Evolutionary conservation across 1,139 yeast species (phyloP), one percentile per base, ranked within the genome.

Genomic region (Geotrichum carabidarum): DNA sequence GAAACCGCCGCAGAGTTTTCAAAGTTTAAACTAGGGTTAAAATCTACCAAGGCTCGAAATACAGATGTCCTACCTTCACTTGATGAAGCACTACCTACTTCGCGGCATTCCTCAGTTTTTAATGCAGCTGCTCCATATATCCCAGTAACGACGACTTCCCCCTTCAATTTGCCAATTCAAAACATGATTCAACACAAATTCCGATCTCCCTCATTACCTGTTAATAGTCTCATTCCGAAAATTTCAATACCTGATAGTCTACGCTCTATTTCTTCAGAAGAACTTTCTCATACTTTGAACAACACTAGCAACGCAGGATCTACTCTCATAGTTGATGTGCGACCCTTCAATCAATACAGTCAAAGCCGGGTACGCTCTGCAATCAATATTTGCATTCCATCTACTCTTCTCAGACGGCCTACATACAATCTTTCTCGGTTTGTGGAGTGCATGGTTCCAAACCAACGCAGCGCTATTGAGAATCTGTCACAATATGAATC

Each of bases 321-420:
- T 9, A 42, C 30, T 12, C 40, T 48, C 14, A 22, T 84, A 4
- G 71, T 87, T n/a, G 95, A 87, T 65, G 80, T 84, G 17, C 74
- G 95, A 52, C 84, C 94, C 0, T 84, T 79, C 63, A 78, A 85
- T 6, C 87, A 83, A 51, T 85, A 72, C 67, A 73, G 78, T 27
- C 73, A 71, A 54, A 65, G 75, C 2, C 84, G 82, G 56, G 65
- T 87, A 14, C 62, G 62, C n/a, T 71, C 76, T 47, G 78, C 95
- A 1, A 70, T 84, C 44, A 84, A 85, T 64, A 76, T 86, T 37
- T 84, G 90, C 64, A 72, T 87, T 30, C 95, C 95, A 1, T 82
- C 91, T 17, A 87, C 95, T 1, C 73, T 87, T 49, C 71, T 87
- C 59, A 84, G 84, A 65, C 77, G 95, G 58, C 74, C 79, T 41